A percentile compares a stretch with the other conserved stretches of the same genome.
Conservation (phyloP, 805 yeast species). For the Saccharomyces kudriavzevii region DNA sequence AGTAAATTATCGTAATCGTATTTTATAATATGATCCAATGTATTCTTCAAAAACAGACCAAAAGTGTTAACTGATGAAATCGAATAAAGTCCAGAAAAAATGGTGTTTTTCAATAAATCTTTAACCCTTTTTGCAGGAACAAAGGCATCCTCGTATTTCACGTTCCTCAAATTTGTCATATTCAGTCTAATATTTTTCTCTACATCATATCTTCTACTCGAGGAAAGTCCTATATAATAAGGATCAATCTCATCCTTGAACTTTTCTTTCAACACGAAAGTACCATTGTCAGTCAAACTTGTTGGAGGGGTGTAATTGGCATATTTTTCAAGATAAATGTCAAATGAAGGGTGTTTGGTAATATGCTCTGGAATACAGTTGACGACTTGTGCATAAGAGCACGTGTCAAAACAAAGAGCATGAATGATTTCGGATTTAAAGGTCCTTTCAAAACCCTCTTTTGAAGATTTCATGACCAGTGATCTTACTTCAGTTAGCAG, state of each 20-base stretch:
- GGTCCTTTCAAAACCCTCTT: constrained; percentile 41
- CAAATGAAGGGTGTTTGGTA: constrained; percentile 66
- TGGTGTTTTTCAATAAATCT: constrained; percentile 28
- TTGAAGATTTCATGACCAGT: constrained; percentile 42
- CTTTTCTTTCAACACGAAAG: constrained; percentile 58
- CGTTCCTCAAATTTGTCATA: constrained; percentile 34
- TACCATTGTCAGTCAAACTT: constrained; percentile 49
- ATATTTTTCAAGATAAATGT: constrained; percentile 44
- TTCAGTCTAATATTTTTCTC: constrained; percentile 51
- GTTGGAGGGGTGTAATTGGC: constrained; percentile 59
- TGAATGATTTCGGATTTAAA: constrained; percentile 73
- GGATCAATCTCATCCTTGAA: constrained; percentile 59
- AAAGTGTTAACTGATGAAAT: constrained; percentile 49
- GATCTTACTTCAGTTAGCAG: constrained; percentile 60
- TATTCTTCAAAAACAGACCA: constrained; percentile 42
- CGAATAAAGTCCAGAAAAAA: constrained; percentile 40
- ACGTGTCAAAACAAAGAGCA: constrained; percentile 65
- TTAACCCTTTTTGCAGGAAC: constrained; percentile 45
- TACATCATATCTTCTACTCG: constrained; percentile 81
- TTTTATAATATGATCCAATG: constrained; percentile 34
- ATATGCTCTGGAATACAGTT: constrained; percentile 69
- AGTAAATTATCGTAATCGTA: constrained; percentile 49
- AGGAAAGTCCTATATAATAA: constrained; percentile 65
- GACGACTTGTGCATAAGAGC: constrained; percentile 63
- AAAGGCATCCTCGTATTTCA: constrained; percentile 41